A percentile compares a stretch with the other conserved stretches of the same genome.
Conservation (phyloP, 1,284 basidiomycete species). For the Ustilago lituana region DNA sequence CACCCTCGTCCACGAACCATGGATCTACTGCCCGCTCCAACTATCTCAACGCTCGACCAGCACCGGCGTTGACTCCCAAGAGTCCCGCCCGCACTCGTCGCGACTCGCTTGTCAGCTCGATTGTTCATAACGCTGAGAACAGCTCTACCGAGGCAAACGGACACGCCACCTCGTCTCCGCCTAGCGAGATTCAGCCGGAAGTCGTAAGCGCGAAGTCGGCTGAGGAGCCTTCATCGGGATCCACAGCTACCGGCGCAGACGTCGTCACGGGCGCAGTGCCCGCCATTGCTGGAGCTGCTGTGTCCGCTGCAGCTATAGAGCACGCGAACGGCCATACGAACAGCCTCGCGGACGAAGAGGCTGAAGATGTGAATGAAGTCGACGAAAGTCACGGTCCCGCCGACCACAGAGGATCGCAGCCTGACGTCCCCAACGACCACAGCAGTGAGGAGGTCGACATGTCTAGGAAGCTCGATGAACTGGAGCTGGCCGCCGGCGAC, state of each 20-base stretch:
- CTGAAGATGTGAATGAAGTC: neutral
- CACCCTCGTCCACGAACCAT: constrained; percentile 21
- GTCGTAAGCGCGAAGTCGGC: neutral
- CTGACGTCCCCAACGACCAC: constrained; percentile 21
- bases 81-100: constrained; percentile 18
- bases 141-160: constrained; percentile 31
- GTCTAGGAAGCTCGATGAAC: constrained; percentile 33
- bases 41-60: constrained; percentile 5
- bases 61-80: constrained; percentile 31
- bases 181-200: constrained; percentile 10
- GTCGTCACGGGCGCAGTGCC: constrained; percentile 19
- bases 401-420: constrained; percentile 13
- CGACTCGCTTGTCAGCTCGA: constrained; percentile 17
- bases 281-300: constrained; percentile 25
- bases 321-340: neutral
- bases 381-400: neutral
- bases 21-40: constrained; percentile 9
- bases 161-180: constrained; percentile 16
- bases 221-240: neutral
- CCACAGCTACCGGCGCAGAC: constrained; percentile 4
- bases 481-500: constrained; percentile 17
- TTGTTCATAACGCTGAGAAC: constrained; percentile 13
- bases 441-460: constrained; percentile 13
- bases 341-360: neutral
- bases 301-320: constrained; percentile 1